Evolutionary conservation across 495 filamentous ascomycete species (phyloP), one percentile per base, ranked within the genome.

Genomic region (Cercophora sp.): DNA sequence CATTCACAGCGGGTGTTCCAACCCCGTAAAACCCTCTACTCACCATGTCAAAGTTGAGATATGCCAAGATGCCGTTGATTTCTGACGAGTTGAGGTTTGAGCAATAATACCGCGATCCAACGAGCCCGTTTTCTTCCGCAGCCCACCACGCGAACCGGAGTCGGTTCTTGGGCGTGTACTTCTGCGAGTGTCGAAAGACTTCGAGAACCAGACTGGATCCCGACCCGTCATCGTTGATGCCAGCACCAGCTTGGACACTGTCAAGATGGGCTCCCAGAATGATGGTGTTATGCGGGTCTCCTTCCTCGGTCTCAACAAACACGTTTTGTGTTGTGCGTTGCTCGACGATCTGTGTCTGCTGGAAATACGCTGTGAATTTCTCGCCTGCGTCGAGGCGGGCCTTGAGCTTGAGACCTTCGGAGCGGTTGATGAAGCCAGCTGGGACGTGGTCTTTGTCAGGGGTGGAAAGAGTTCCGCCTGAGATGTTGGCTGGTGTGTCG

Each of bases 31-130:
- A 73, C 1, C 68, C 70, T 5, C 56, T 55, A 25, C 40, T 51
- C 0, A 61, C 59, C 73, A 77, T 77, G 55, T 77, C 73, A 31
- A 71, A 77, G 60, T 77, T 76, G 45, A 77, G 63, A 48, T 76
- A 77, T 18, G 63, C 63, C 8, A 68, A 60, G 32, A 76, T 69
- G 37, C 68, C 66, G 52, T 67, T 56, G 1, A 52, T 55, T 16
- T 75, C 70, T n/a, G 54, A 46, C 23, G 56, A 44, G n/a, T 50
- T 54, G 18, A 77, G 59, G 22, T 55, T 59, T 1, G 58, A 53
- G 32, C 62, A 66, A 58, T 76, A 77, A 47, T 66, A 66, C 15
- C 52, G 54, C 5, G 70, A 74, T 4, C 75, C 75, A 1, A 75
- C 56, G 1, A 77, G 58, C 5, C 72, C 64, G 15, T 68, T 62